Base-by-base conservation (phyloP, 352 stramenopile genomes). In the Globisporangium paroecandrum region DNA sequence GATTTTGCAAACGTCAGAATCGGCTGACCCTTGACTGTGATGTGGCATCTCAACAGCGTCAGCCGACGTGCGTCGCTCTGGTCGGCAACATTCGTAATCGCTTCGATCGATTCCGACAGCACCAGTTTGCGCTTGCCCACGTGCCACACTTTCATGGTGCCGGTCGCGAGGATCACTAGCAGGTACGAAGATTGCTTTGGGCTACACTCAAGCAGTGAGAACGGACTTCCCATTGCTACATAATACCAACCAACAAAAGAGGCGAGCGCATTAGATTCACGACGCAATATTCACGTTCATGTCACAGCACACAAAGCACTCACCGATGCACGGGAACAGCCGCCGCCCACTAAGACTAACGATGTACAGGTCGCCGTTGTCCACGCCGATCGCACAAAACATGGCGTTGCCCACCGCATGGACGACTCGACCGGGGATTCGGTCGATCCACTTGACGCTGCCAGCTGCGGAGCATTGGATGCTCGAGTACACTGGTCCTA, bases 1-100 rank as follows among this genome's bases (percentile, higher is more conserved):
- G 83, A 81, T 55, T 91, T 77, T 20, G 85, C 87, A 65, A 96
- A 89, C n/a, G 89, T 94, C 41, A 96, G 72, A n/a, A 94, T 85
- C 3, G 89, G 86, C 57, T 90, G 79, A 6, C 89, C 89, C 18
- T 77, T 87, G 1, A 74, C 66, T 29, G 85, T 94, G 29, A 96
- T 75, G 59, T 87, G 78, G 62, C 82, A 91, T 18, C 86, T 77
- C 65, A 95, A 71, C 13, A 95, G 70, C 9, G 88, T 94, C 29
- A 92, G 57, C 24, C 81, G 79, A 12, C 74, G 82, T 34, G 70
- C 62, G 4, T 72, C 65, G n/a, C 36, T 65, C 15, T 34, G 53
- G 18, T 68, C 59, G 20, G 56, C 27, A 64, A 87, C 82, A 58
- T 77, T 79, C 27, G 83, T 78, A 53, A 94, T 80, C 25, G 83